Percentiles rank a stretch among this genome's conserved stretches.
These are phyloP conservation scores for Rutstroemia sp. DNA, from an alignment of 2,329 filamentous ascomycete genomes.

Conservation along the genomic window DNA sequence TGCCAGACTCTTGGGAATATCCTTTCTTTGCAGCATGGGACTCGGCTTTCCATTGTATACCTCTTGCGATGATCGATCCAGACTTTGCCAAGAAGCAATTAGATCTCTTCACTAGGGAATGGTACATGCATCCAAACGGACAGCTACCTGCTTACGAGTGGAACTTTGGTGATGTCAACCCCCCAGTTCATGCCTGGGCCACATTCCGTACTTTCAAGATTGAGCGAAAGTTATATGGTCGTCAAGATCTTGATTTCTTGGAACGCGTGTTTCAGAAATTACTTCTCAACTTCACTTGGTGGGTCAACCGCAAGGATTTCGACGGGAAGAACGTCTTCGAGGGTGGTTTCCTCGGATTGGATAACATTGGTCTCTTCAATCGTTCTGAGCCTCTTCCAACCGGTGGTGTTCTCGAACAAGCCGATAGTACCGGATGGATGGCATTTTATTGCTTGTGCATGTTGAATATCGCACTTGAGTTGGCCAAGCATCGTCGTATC, in stretches of 20 bases:
- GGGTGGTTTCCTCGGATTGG: slow-evolving; percentile 87
- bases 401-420: slow-evolving; percentile 88
- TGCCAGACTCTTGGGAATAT: slow-evolving; percentile 99
- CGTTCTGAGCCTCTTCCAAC: slow-evolving; percentile 91
- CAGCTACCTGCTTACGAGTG: slow-evolving; percentile 90
- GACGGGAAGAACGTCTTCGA: slow-evolving; percentile 98
- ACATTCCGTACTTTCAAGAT: slow-evolving; percentile 97
- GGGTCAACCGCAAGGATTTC: slow-evolving; percentile 93
- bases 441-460: slow-evolving; percentile 94
- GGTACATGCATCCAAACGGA: slow-evolving; percentile 98
- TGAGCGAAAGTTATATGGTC: slow-evolving; percentile 92
- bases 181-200: slow-evolving; percentile 93
- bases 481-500: slow-evolving; percentile 88
- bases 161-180: slow-evolving; percentile 97
- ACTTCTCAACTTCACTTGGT: slow-evolving; percentile 96
- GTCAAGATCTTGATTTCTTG: slow-evolving; percentile 89
- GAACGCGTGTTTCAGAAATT: slow-evolving; percentile 96
- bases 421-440: slow-evolving; percentile 98
- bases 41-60: slow-evolving; percentile 93
- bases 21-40: slow-evolving; percentile 98
- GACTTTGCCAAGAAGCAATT: slow-evolving; percentile 98
- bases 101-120: slow-evolving; percentile 90
- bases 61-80: slow-evolving; percentile 92
- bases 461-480: slow-evolving; percentile 92
- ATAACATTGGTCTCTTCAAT: slow-evolving; percentile 98